Evolutionary conservation across 2,329 filamentous ascomycete species (phyloP).

Genomic region (Penicillium sp.): DNA sequence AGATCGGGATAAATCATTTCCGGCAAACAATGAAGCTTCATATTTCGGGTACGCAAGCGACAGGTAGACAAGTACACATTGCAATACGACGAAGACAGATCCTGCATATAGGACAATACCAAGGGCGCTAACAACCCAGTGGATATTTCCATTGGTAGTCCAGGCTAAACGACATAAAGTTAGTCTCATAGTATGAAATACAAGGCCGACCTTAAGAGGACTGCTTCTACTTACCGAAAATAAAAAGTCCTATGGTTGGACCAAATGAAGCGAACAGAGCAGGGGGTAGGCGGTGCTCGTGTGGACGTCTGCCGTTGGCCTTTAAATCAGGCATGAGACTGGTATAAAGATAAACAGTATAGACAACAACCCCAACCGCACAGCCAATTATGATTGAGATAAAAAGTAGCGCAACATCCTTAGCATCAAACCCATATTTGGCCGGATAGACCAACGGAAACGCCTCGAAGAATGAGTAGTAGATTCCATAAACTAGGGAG

Average conservation of each 20-base stretch:
- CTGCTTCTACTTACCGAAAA: neutral
- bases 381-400: neutral
- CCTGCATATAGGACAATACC: neutral
- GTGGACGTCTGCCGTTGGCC: neutral
- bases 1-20: neutral
- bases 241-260: neutral
- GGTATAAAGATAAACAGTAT: neutral
- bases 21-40: neutral
- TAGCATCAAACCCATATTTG: neutral
- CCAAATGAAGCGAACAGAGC: neutral
- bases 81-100: neutral
- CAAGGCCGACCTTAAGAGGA: no score
- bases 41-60: neutral
- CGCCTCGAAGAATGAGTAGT: constrained; percentile 3
- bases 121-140: neutral
- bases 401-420: neutral
- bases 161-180: neutral
- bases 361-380: neutral
- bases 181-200: neutral
- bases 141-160: neutral
- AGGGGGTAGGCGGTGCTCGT: neutral
- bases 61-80: neutral
- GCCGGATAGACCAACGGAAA: neutral
- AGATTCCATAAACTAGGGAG: constrained; percentile 1
- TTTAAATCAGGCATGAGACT: neutral